Evolutionary conservation across 106 monocot genomes (phyloP), one percentile per base, ranked within the genome.

Genomic region (Allium fistulosum): DNA sequence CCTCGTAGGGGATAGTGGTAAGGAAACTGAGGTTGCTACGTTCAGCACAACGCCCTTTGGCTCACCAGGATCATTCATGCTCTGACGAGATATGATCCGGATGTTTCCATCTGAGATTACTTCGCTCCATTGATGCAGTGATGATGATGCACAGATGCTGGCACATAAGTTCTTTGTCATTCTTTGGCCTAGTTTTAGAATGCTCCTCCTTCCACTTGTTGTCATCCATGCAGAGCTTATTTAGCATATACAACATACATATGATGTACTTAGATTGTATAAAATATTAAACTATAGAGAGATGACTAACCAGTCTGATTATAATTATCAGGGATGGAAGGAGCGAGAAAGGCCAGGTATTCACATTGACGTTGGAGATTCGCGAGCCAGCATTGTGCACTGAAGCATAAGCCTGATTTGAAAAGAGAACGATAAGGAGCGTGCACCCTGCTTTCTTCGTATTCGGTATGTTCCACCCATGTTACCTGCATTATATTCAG

Each of bases 401-500:
- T 83, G 15, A 87, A 63, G 9, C 62, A 79, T 71, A 78, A 65
- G 0, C 87, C 87, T 22, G 83, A 83, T 11, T 80, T 71, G 26
- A 83, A 72, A 66, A 87, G 66, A 47, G 80, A 69, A 7, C 77
- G 74, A 78, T 80, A 87, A 18, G 83, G 74, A 49, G 63, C 71
- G 69, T 87, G 87, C 61, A 83, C 83, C 16, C 16, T 58, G 4
- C 68, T 13, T 69, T 87, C 87, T 11, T 87, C 78, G 60, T 83
- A 87, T 75, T 87, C 87, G 0, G 80, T 72, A 47, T 87, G 87
- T 59, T 87, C 87, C 67, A 87, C 87, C 82, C 87, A 87, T 46
- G 87, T 87, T 28, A 87, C 88, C 88, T 88, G 77, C 66, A 52
- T 12, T 1, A 1, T 16, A 16, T 51, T 9, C 58, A 12, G 7